Evolutionary conservation across 768 basidiomycete genomes (phyloP), one percentile per base, ranked within the genome.

Genomic region (Strobilomyces confusus): DNA sequence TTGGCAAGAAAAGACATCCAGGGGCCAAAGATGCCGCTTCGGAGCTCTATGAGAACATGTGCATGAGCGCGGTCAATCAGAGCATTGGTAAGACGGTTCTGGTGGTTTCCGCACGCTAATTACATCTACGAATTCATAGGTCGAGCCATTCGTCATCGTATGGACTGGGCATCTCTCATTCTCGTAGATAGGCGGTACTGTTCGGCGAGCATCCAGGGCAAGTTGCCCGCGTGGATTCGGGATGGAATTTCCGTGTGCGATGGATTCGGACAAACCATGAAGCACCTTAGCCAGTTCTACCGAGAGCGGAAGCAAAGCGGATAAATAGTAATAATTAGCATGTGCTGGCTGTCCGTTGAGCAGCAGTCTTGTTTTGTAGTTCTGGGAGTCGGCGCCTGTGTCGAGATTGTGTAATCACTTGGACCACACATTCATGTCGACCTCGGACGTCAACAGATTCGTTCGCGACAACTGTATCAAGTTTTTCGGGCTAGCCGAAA

Each of bases 31-130:
- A 90, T 58, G 86, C 90, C 6, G 88, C 82, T 5, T 77, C 83
- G 20, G 92, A 93, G 71, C 73, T 95, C 49, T 98, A 94, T 67
- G 89, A 90, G 74, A 92, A 91, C 62, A 80, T 91, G 80, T 91
- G 89, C 62, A 91, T 90, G 87, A 88, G 86, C 58, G 90, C 94
- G 0, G 94, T 99, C 48, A 99, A 99, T 70, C 95, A 99, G 68
- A 92, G 90, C 51, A 97, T 99, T 56, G 95, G 95, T 91, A 45
- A 51, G 85, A 40, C 3, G 15, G 3, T 19, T 33, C 32, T 40
- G 36, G 33, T 36, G 9, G 32, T 23, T 48, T 9, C 41, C 19
- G 32, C n/a, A 8, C 20, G 30, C 13, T 36, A 17, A 41, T 11
- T 32, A 52, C 49, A 33, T 20, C 61, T 25, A 59, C 34, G 13